Evolutionary conservation across 345 rosid genomes (phyloP), one percentile per base, ranked within the genome.

Genomic region (Syzygium aromaticum): DNA sequence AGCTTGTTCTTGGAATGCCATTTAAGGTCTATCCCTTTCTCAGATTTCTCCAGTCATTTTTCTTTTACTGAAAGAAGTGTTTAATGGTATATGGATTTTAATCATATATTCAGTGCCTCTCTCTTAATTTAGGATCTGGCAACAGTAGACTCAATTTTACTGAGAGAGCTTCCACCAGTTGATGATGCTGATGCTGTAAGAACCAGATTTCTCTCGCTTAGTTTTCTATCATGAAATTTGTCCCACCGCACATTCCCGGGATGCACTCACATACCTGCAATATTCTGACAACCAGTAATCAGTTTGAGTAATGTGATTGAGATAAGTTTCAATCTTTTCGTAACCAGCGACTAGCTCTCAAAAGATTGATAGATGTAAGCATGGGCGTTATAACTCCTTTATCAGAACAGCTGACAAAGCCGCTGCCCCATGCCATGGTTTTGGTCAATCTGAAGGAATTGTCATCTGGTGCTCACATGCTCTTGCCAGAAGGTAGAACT

Each of bases 1-100:
- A 98, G 94, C 96, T 98, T 85, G 91, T 93, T 21, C 93, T 98
- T 85, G 98, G 99, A 86, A 96, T 96, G 99, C 99, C 99, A 85
- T 98, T 96, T 91, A 98, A 98, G 99, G 99, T 98, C 82, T 56
- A 77, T 87, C 85, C 88, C 86, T 87, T 85, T 54, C 33, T 51
- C 54, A 14, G 14, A 51, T 21, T 52, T 28, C 17, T 63, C n/a
- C 46, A 25, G 27, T 84, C 86, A 86, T 86, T 33, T 83, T 85
- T 33, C 15, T 64, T 73, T 40, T 61, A 56, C 73, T 23, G 19
- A 23, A 38, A 78, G 33, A 57, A 54, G 13, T 54, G 30, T 46
- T 52, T 49, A 49, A 33, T 23, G 49, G 53, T 17, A 51, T 59
- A 23, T 14, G 38, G 51, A 54, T 85, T 78, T 80, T 51, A 8